Evolutionary conservation across 2,329 filamentous ascomycete species (phyloP).

Genomic region (Chaetomium globosum): DNA sequence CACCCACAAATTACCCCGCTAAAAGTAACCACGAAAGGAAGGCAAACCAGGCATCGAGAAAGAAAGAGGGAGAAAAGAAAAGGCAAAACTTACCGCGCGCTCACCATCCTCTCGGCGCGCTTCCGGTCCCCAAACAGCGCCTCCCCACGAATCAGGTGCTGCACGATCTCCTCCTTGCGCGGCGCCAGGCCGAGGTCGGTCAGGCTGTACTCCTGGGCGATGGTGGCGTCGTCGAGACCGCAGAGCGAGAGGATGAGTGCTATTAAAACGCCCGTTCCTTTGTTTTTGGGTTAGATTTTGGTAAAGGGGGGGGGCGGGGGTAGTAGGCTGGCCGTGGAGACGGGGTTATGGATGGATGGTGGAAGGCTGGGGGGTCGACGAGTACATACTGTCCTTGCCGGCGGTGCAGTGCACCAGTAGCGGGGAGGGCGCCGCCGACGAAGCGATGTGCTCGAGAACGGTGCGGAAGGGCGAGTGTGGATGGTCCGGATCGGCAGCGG

Average conservation of each 20-base stretch:
- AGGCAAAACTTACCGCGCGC: slow-evolving; percentile 45
- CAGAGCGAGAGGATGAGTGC: slow-evolving; percentile 67
- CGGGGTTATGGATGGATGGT: neutral
- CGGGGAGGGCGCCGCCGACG: slow-evolving; percentile 44
- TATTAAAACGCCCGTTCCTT: slow-evolving; percentile 65
- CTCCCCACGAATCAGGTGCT: slow-evolving; percentile 54
- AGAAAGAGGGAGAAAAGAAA: slow-evolving; percentile 23
- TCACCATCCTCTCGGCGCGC: slow-evolving; percentile 51
- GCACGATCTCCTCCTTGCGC: slow-evolving; percentile 56
- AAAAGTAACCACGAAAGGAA: too few relatives aligned
- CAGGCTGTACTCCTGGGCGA: slow-evolving; percentile 70
- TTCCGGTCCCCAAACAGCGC: slow-evolving; percentile 51
- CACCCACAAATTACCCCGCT: too few relatives aligned
- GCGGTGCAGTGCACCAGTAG: slow-evolving; percentile 73
- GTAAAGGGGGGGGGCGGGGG: too few relatives aligned
- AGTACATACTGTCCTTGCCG: slow-evolving; percentile 66
- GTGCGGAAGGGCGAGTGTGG: slow-evolving; percentile 59
- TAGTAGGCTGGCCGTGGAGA: neutral
- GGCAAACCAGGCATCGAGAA: neutral
- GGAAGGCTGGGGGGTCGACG: neutral
- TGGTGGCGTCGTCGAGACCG: slow-evolving; percentile 59
- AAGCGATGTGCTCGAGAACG: slow-evolving; percentile 59
- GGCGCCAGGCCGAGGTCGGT: slow-evolving; percentile 63
- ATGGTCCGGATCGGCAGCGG: slow-evolving; percentile 48
- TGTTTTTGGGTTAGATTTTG: neutral